Percentiles rank a stretch among this genome's conserved stretches.
These are phyloP conservation scores for Leccinum incarnatum DNA, from an alignment of 768 basidiomycete genomes.

Conservation along the genomic window DNA sequence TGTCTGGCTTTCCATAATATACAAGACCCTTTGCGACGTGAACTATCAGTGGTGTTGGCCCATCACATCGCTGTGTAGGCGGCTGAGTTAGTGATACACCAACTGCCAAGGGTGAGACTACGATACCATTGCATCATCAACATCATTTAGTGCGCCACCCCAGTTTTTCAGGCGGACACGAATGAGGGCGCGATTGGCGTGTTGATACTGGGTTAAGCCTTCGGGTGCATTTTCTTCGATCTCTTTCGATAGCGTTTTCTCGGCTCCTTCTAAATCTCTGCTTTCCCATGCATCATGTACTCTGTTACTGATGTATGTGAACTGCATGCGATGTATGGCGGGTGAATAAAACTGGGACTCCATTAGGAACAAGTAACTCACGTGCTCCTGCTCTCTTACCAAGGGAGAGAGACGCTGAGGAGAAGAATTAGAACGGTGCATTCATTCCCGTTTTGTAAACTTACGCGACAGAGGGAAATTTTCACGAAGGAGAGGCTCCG, in stretches of 20 bases:
- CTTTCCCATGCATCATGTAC: constrained; percentile 6
- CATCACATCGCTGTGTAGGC: not conserved
- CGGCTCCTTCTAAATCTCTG: constrained; percentile 3
- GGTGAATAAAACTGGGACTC: not conserved
- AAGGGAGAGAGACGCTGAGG: constrained; percentile 6
- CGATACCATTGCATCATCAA: not conserved
- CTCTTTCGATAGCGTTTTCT: constrained; percentile 10
- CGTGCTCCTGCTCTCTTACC: not conserved
- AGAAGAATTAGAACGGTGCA: not conserved
- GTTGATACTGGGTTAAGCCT: not conserved
- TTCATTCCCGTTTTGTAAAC: not conserved
- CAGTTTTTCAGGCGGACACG: constrained; percentile 6
- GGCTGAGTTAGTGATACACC: not conserved
- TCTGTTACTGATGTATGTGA: constrained; percentile 8
- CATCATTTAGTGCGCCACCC: constrained; percentile 8
- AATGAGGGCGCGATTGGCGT: constrained; percentile 17
- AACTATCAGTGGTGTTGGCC: not conserved
- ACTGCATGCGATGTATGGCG: not conserved
- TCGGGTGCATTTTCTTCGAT: not conserved
- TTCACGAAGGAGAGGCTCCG: not conserved
- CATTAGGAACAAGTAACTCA: not conserved
- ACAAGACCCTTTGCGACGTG: constrained; percentile 6
- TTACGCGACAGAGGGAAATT: constrained; percentile 4
- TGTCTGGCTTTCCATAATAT: not conserved
- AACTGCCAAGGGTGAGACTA: not conserved